Conservation (phyloP, 495 filamentous ascomycete genomes). For the Jackrogersella minutella region DNA sequence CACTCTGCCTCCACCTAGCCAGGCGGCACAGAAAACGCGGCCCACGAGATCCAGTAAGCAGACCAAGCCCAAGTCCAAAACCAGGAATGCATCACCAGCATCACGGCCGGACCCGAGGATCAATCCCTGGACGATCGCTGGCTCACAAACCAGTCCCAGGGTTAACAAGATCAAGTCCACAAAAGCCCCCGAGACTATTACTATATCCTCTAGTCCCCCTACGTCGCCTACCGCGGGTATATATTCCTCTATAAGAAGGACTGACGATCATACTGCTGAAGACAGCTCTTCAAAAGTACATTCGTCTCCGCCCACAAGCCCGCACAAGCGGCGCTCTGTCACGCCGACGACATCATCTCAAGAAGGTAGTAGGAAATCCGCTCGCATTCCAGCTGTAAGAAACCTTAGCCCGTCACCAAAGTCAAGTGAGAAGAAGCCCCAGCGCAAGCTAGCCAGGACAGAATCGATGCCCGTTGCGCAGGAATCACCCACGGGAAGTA, state of each 20-base stretch:
- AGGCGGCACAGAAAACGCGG: slow-evolving; percentile 26
- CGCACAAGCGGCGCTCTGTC: slow-evolving; percentile 14
- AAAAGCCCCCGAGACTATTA: slow-evolving; percentile 46
- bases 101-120: slow-evolving; percentile 36
- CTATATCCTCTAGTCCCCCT: slow-evolving; percentile 55
- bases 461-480: slow-evolving; percentile 31
- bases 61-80: slow-evolving; percentile 40
- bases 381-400: not conserved
- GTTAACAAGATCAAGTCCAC: slow-evolving; percentile 37
- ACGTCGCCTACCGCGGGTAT: slow-evolving; percentile 35
- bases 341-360: slow-evolving; percentile 11
- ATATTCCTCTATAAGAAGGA: slow-evolving; percentile 12
- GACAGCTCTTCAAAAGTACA: not conserved
- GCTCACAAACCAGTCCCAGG: slow-evolving; percentile 50
- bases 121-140: slow-evolving; percentile 56
- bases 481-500: slow-evolving; percentile 9
- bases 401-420: slow-evolving; percentile 27
- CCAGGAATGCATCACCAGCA: slow-evolving; percentile 30
- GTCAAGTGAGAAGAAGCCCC: slow-evolving; percentile 33
- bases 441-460: slow-evolving; percentile 35
- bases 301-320: slow-evolving; percentile 16
- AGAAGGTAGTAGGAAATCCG: not conserved
- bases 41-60: slow-evolving; percentile 45
- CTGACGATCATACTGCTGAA: not conserved
- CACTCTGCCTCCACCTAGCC: slow-evolving; percentile 5